A percentile compares a stretch with the other conserved stretches of the same genome.
These are phyloP conservation scores for Coffea eugenioides DNA, from an alignment of 257 asterid species.

Conservation along the genomic window DNA sequence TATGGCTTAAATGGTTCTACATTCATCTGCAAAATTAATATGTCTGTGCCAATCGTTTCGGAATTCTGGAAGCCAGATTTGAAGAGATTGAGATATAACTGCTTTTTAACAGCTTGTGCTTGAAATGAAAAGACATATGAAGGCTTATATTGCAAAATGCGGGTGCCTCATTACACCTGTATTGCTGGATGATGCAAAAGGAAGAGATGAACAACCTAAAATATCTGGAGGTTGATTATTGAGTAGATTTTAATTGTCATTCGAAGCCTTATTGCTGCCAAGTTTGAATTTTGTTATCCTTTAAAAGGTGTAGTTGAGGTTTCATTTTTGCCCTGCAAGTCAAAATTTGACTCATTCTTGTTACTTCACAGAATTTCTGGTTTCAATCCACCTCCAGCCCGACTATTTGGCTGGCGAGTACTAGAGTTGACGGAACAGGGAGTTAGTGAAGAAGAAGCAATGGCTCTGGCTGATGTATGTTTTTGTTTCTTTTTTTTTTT, in stretches of 20 bases:
- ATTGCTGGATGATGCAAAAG: background rate
- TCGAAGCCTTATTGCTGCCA: background rate
- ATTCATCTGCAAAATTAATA: background rate
- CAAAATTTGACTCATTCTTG: background rate
- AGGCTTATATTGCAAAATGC: background rate
- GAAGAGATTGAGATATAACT: background rate
- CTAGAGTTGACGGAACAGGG: slow-evolving; percentile 87
- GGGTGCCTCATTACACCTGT: background rate
- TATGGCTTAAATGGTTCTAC: background rate
- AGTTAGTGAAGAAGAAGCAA: slow-evolving; percentile 54
- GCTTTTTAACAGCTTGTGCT: background rate
- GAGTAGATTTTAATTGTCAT: background rate
- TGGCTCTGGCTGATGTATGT: slow-evolving; percentile 77
- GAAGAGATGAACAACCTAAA: background rate
- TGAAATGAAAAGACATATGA: background rate
- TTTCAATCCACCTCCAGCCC: slow-evolving; percentile 82
- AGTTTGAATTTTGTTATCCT: background rate
- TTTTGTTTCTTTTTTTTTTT: slow-evolving; percentile 8
- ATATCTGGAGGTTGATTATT: slow-evolving; percentile 1
- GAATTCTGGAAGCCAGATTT: background rate
- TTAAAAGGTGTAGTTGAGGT: background rate
- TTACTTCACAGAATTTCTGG: slow-evolving; percentile 46
- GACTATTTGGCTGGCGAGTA: slow-evolving; percentile 77
- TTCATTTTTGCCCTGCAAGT: background rate
- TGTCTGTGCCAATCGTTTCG: background rate